Conservation (phyloP, 371 early-diverging fungal species). For the Ordospora colligata region DNA sequence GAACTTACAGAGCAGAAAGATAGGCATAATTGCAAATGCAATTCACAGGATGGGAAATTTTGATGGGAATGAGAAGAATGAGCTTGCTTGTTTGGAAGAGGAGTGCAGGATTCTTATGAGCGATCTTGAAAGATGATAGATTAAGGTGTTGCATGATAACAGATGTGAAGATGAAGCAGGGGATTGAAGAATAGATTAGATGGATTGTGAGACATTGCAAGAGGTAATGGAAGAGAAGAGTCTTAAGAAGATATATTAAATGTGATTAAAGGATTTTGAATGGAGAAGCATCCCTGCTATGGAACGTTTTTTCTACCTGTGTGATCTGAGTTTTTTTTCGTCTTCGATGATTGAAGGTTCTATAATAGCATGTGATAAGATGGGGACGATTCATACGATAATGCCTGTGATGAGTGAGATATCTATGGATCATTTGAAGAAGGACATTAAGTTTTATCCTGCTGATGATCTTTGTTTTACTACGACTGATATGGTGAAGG, state of each 20-base stretch:
- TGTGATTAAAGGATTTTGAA: conserved; percentile 1
- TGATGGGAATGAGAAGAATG: background rate
- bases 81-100: background rate
- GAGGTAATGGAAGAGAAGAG: background rate
- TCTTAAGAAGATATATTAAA: background rate
- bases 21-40: conserved; percentile 16
- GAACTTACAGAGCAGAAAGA: conserved; percentile 16
- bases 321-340: conserved; percentile 1
- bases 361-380: conserved; percentile 3
- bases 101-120: background rate
- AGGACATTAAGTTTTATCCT: conserved; percentile 25
- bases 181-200: too few species aligned
- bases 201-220: too few species aligned
- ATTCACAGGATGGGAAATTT: background rate
- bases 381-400: background rate
- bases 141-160: too few species aligned
- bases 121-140: background rate
- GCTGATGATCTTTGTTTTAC: conserved; percentile 20
- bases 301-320: background rate
- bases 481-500: conserved; percentile 13
- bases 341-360: background rate
- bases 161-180: too few species aligned
- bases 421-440: conserved; percentile 11
- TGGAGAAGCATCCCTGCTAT: background rate
- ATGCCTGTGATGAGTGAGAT: background rate